Evolutionary conservation across 345 rosid genomes (phyloP), one percentile per base, ranked within the genome.

Genomic region (Syzygium aromaticum): DNA sequence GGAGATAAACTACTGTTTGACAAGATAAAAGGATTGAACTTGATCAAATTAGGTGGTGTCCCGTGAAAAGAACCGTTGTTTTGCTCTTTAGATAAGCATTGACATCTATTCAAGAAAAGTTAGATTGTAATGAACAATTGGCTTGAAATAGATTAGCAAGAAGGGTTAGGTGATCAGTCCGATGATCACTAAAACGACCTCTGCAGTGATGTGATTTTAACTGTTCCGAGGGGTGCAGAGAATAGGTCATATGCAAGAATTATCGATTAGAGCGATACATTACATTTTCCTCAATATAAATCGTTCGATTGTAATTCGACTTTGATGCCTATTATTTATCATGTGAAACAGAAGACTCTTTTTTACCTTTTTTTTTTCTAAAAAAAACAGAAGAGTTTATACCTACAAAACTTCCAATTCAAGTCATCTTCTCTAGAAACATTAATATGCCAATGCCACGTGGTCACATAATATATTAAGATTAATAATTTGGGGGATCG

Each of bases 161-260:
- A 52, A 52, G 53, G 84, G 87, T 86, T 40, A 86, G 67, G 67
- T 53, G 64, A 77, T 77, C 64, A 86, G 77, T 86, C 87, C 28
- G 10, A 73, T 73, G 38, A 73, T 73, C 9, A 38, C 49, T 5
- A 38, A 38, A 73, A 40, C 49, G 3, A 73, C 82, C 82, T 73
- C 49, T 19, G 25, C 49, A 73, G 82, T 73, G 82, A 73, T 73
- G 38, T 73, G 49, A 19, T 5, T 33, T 64, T 38, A 5, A 73
- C 27, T 27, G 63, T 10, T 57, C 10, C 28, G 28, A 67, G 46
- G 78, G 17, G 25, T 67, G 11, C 25, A 17, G 46, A 33, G 78
- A 33, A 33, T 67, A 33, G 23, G 46, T 67, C 46, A 33, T 67
- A 33, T 33, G 78, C 19, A 73, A 73, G 49, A 9, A 73, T 38